Conservation (phyloP, 2,329 filamentous ascomycete species). For the Cercospora nicotianae region DNA sequence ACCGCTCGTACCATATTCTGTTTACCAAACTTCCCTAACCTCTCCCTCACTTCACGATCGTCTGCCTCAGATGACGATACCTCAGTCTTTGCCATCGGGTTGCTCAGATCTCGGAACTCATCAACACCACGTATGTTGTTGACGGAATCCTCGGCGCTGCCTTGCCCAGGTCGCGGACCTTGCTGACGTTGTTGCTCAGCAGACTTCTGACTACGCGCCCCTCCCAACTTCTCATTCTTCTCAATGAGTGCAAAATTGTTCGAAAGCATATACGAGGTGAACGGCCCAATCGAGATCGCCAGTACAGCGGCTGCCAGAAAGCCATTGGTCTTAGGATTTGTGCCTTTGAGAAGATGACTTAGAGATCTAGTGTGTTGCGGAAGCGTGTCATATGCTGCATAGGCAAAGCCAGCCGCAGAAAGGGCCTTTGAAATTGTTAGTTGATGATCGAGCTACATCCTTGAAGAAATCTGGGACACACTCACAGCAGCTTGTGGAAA, state of each 20-base stretch:
- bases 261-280: constrained; percentile 30
- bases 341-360: constrained; percentile 21
- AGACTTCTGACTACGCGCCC: constrained; percentile 25
- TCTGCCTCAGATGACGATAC: constrained; percentile 43
- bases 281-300: constrained; percentile 30
- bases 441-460: not conserved
- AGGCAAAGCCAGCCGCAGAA: constrained; percentile 29
- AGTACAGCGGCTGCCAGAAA: constrained; percentile 30
- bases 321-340: constrained; percentile 25
- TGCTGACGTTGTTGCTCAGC: constrained; percentile 21
- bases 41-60: constrained; percentile 41
- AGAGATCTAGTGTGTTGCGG: constrained; percentile 17
- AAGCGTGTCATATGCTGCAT: constrained; percentile 29
- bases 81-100: constrained; percentile 34
- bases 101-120: constrained; percentile 31
- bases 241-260: constrained; percentile 36
- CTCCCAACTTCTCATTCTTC: constrained; percentile 32
- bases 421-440: constrained; percentile 10
- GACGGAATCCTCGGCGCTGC: constrained; percentile 31
- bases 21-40: constrained; percentile 36
- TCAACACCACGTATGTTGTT: constrained; percentile 24
- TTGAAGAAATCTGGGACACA: not conserved
- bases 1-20: constrained; percentile 31
- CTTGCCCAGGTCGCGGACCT: constrained; percentile 21
- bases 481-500: constrained; percentile 29